Evolutionary conservation across 768 basidiomycete species (phyloP), one percentile per base, ranked within the genome.

Genomic region (Boletus bicolor): DNA sequence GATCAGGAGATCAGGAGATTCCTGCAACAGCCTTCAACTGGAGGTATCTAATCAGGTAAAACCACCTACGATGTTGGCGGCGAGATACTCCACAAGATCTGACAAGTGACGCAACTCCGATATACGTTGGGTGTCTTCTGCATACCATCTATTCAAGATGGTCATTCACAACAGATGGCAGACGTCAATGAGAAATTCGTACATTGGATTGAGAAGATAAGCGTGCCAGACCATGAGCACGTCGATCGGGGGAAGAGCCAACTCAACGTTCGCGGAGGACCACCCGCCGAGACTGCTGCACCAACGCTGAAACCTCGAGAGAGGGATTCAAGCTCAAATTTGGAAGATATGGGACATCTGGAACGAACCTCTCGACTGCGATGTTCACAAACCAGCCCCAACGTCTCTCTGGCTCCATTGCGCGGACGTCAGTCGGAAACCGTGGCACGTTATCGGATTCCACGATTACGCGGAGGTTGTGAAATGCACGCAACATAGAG

Each of bases 161-260:
- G 26, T 51, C 6, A 53, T 21, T 9, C 21, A 43, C 38, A n/a
- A 38, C 10, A 15, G 17, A 14, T 2, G 2, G 14, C 6, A 7
- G 12, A 19, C 4, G 30, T 17, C 11, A n/a, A 30, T 3, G 17
- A 24, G 32, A 42, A 39, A 10, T 12, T 28, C 48, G 2, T 57
- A 73, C 75, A 66, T 61, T 9, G 75, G 75, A 51, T 75, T 76
- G 35, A 76, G 70, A 30, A 72, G 60, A 59, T 77, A 75, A 7
- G 75, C 61, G 36, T 76, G 75, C 70, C 75, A 75, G 4, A 76
- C 75, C 74, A 76, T 74, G 39, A 71, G 58, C 2, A 76, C 75
- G 32, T 76, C 75, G 7, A 76, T 48, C 4, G 75, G 75, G 2
- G 76, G 75, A n/a, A 71, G 47, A 0, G 35, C 41, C 24, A 51